Conservation (phyloP, 1,284 basidiomycete species). For the Vanrija humicola region DNA sequence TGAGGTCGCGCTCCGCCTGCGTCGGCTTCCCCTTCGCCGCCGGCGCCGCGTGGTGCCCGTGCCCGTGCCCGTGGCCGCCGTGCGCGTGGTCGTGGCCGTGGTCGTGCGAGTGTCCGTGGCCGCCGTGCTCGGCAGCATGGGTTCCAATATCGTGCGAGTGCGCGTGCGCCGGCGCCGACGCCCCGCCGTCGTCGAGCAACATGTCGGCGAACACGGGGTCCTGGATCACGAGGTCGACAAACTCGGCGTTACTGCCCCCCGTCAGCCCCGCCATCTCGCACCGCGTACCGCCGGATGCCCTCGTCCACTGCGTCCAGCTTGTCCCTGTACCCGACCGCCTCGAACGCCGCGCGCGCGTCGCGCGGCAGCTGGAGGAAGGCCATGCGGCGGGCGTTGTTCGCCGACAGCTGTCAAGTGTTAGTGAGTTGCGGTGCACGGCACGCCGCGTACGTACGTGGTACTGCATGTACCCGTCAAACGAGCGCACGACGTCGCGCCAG, state of each 20-base stretch:
- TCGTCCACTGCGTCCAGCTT: conserved; percentile 50
- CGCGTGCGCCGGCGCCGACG: conserved; percentile 11
- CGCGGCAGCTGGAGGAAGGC: conserved; percentile 43
- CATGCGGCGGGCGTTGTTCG: conserved; percentile 45
- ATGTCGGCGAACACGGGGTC: conserved; percentile 46
- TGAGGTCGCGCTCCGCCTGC: conserved; percentile 28
- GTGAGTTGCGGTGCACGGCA: not conserved
- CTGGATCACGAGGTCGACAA: conserved; percentile 47
- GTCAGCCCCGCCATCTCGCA: not conserved
- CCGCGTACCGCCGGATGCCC: conserved; percentile 40
- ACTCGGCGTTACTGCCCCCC: conserved; percentile 40
- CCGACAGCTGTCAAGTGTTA: conserved; percentile 36
- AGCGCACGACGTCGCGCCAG: conserved; percentile 40
- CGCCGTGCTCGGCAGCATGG: conserved; percentile 9
- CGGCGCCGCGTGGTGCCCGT: conserved; percentile 9
- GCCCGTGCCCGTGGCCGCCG: not conserved
- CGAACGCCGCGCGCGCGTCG: conserved; percentile 33
- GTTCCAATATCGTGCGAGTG: conserved; percentile 8
- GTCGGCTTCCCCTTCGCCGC: conserved; percentile 2
- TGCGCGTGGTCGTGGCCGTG: conserved; percentile 24
- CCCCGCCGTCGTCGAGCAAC: conserved; percentile 20
- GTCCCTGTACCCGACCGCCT: conserved; percentile 43
- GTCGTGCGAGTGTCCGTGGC: conserved; percentile 11
- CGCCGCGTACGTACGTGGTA: conserved; percentile 39
- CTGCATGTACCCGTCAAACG: conserved; percentile 48